Evolutionary conservation across 2,329 filamentous ascomycete genomes (phyloP), one percentile per base, ranked within the genome.

Genomic region (Sporothrix mexicana): DNA sequence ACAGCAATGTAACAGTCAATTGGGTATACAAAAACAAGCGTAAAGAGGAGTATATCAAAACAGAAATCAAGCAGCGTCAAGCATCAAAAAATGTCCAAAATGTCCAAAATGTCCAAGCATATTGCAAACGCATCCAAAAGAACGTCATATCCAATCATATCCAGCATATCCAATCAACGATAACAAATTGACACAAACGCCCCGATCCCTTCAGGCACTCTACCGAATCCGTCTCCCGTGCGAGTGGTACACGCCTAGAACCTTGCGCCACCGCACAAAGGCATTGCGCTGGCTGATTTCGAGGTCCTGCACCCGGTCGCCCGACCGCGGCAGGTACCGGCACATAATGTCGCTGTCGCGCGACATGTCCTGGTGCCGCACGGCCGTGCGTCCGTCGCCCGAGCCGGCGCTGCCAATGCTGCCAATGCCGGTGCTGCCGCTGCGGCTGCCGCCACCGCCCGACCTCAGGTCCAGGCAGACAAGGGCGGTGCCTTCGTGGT

Each of bases 381-480:
- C 69, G n/a, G 53, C 43, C 41, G 69, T 70, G 41, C 69, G 69
- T 7, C 36, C 41, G 41, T 70, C 55, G 43, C 43, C 69, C 7
- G 13, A 49, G 10, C 57, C 49, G 36, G 57, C 49, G 25, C 67
- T 69, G 49, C 67, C 67, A n/a, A 57, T 66, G 20, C 61, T 66
- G 55, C 55, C 55, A n/a, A 47, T 47, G 17, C 61, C 41, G 7
- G 41, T 47, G 12, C 61, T 66, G 61, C 61, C 45, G 30, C 30
- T n/a, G 49, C 30, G 13, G 49, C 25, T 69, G 47, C 64, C 67
- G 49, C 30, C 49, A n/a, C 67, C 67, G 67, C 49, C 49, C n/a
- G 67, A 51, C 8, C 73, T 64, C 4, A 74, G 70, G 23, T 74
- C 70, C 17, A 74, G 51, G 45, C 69, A 73, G 12, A 73, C 72